A percentile compares a stretch with the other conserved stretches of the same genome.
Conservation (phyloP, 2,329 filamentous ascomycete species). For the Exophiala dermatitidis region DNA sequence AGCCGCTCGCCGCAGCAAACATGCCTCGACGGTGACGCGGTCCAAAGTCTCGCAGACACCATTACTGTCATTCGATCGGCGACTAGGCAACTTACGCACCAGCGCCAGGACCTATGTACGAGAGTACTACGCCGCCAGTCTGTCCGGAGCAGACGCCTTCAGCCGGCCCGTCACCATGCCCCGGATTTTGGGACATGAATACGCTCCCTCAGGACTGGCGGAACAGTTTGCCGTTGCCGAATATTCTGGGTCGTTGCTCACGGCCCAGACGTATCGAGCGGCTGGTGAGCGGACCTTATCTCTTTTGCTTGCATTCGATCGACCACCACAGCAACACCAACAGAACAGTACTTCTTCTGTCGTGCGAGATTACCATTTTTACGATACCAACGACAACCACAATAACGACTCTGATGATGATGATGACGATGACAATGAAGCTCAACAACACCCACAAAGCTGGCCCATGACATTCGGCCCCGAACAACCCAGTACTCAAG, state of each 20-base stretch:
- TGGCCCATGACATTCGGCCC: neutral
- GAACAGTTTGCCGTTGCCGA: slow-evolving; percentile 1
- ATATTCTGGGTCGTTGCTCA: neutral
- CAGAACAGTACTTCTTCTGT: neutral
- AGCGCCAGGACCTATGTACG: neutral
- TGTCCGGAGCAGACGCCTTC: neutral
- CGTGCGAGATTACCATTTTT: neutral
- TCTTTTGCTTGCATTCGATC: neutral
- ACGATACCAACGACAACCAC: neutral
- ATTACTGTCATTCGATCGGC: slow-evolving; percentile 16
- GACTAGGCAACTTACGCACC: slow-evolving; percentile 11
- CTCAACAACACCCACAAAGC: neutral
- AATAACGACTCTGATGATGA: too few relatives aligned
- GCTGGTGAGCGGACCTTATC: neutral
- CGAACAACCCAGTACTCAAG: neutral
- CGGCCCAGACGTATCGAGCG: neutral
- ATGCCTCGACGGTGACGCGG: slow-evolving; percentile 8
- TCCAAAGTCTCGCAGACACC: slow-evolving; percentile 22
- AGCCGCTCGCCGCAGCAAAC: neutral
- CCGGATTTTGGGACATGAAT: neutral
- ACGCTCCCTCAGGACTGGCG: neutral
- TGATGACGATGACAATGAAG: too few relatives aligned
- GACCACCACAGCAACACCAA: neutral
- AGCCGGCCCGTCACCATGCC: neutral
- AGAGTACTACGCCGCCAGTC: slow-evolving; percentile 15